Conservation (phyloP, 1,284 basidiomycete genomes). For the Calocybe gambosa region DNA sequence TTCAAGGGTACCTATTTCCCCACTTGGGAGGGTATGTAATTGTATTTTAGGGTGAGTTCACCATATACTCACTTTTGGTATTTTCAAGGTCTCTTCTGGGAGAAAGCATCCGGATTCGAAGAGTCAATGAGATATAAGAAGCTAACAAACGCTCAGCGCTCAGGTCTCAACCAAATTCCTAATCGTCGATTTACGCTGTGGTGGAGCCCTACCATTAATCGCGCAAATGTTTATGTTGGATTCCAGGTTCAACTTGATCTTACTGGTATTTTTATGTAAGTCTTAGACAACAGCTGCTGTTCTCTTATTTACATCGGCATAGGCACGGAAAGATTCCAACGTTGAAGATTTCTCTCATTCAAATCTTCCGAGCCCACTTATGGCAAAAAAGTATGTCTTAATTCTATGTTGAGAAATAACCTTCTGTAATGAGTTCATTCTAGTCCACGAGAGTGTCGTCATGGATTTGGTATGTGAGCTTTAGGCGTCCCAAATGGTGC, state of each 20-base stretch:
- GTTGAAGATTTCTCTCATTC: slow-evolving; percentile 95
- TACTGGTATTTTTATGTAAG: slow-evolving; percentile 87
- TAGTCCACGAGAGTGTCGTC: slow-evolving; percentile 85
- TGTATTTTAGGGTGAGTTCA: neutral
- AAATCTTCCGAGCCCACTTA: slow-evolving; percentile 99
- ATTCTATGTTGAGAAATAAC: slow-evolving; percentile 9
- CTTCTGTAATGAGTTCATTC: neutral
- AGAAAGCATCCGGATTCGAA: slow-evolving; percentile 92
- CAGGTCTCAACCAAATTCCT: slow-evolving; percentile 96
- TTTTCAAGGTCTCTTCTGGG: slow-evolving; percentile 80
- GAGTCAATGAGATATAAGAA: slow-evolving; percentile 98
- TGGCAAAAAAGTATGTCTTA: slow-evolving; percentile 89
- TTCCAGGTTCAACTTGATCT: slow-evolving; percentile 99
- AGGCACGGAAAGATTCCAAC: slow-evolving; percentile 99
- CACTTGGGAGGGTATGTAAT: slow-evolving; percentile 69
- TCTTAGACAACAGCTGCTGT: slow-evolving; percentile 1
- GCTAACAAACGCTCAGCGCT: slow-evolving; percentile 92
- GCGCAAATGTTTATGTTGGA: slow-evolving; percentile 98
- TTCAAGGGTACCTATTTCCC: slow-evolving; percentile 98
- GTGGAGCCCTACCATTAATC: slow-evolving; percentile 99
- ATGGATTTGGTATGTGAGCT: slow-evolving; percentile 81
- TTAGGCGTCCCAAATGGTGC: neutral
- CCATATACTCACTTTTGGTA: neutral
- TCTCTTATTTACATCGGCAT: slow-evolving; percentile 20
- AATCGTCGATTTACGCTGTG: slow-evolving; percentile 99